Base-by-base conservation (phyloP, 352 stramenopile genomes). In the Phytophthora ohioensis region DNA sequence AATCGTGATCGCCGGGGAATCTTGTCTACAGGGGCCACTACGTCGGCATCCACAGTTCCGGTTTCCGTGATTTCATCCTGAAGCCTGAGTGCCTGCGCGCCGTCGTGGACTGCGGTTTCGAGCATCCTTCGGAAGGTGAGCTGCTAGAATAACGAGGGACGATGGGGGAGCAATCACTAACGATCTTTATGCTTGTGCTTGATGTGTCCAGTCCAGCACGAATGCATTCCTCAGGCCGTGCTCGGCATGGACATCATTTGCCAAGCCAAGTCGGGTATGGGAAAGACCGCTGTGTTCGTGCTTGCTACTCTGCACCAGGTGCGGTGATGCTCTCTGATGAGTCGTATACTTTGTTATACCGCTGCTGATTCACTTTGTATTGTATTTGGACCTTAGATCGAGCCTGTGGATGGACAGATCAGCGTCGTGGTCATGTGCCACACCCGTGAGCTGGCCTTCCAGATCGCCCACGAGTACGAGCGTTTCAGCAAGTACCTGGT, bases 201-300 rank as follows among this genome's bases (percentile, higher is more conserved):
- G 52, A 39, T 69, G 11, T 55, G 31, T 64, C 36, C 74, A 98
- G 96, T 99, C 57, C 96, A 99, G 82, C 98, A 99, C 78, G 98
- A 99, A 84, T 99, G 97, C 71, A 99, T 99, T 78, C 98, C 98
- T 30, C 97, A 99, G 80, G 98, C 98, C 41, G 96, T 99, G 55
- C 90, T 99, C n/a, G 98, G 98, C 51, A 99, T 99, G 90, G 98
- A 99, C 81, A 99, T 99, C 69, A 97, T 99, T 84, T 99, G 98
- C 85, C 98, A 99, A 82, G 98, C 98, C 64, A 99, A 99, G 91
- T 99, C 96, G 43, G 98, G 98, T 84, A 99, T 99, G 98, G 98
- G 98, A 69, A 99, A 99, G 88, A 99, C 98, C 0, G 98, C 98
- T 48, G 98, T 99, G 38, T 99, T 99, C 76, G 98, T 99, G 5